These are phyloP conservation scores for Sphagnum magellanicum DNA, from an alignment of 228 moss, liverwort and hornwort species.

Conservation along the genomic window DNA sequence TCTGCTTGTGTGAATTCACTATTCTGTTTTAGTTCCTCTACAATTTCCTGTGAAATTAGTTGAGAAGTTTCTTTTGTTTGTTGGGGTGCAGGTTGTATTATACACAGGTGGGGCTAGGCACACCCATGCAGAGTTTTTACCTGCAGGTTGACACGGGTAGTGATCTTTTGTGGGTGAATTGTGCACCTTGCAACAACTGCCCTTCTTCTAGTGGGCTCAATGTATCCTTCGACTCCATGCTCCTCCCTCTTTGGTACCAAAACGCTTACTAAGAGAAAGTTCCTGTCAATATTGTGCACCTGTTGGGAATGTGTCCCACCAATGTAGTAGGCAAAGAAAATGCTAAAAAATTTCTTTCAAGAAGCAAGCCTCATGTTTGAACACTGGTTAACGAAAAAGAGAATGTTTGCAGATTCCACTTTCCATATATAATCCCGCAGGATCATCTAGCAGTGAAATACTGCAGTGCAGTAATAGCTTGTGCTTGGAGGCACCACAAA, in stretches of 20 bases:
- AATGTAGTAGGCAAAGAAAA: neutral
- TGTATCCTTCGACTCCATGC: neutral
- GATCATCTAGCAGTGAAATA: slow-evolving; percentile 27
- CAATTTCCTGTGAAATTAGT: neutral
- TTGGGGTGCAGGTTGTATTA: slow-evolving; percentile 61
- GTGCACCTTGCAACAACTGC: slow-evolving; percentile 62
- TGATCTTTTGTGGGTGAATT: slow-evolving; percentile 87
- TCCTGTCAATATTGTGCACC: neutral
- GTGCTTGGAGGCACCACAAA: slow-evolving; percentile 2
- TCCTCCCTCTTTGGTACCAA: neutral
- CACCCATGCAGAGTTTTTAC: slow-evolving; percentile 51
- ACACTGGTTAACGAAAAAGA: neutral
- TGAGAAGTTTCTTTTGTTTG: neutral
- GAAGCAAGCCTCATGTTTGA: neutral
- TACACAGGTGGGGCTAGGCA: slow-evolving; percentile 65
- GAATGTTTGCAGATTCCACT: slow-evolving; percentile 46
- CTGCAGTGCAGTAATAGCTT: slow-evolving; percentile 4
- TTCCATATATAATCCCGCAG: slow-evolving; percentile 51
- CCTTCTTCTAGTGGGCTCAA: slow-evolving; percentile 17
- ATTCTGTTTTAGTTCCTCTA: neutral
- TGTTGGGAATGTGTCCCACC: neutral
- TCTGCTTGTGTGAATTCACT: neutral
- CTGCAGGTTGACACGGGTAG: slow-evolving; percentile 95
- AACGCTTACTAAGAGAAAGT: neutral
- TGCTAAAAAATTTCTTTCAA: neutral